phyloP scores from a whole-genome alignment of 148 eudicot species.

The Silene latifolia region DNA sequence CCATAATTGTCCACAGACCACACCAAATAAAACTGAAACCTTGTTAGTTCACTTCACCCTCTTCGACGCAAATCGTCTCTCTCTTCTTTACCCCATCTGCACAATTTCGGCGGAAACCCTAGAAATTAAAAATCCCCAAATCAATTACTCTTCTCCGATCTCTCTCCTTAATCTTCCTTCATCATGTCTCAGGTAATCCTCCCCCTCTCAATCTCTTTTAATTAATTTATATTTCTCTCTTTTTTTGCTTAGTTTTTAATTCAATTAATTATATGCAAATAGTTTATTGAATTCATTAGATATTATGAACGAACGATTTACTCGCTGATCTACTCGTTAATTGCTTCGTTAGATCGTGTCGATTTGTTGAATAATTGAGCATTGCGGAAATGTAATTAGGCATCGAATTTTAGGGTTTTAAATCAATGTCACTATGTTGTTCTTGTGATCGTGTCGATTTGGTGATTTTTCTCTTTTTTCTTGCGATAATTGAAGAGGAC shows the following conservation, averaged over 20 bases:
- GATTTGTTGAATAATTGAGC: slow-evolving; percentile 9
- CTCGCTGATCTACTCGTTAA: slow-evolving; percentile 11
- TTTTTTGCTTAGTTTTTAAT: background rate
- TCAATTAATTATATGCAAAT: background rate
- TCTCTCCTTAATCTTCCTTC: background rate
- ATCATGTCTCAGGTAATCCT: slow-evolving; percentile 50
- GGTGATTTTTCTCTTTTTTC: too few species aligned
- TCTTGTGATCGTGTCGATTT: too few species aligned
- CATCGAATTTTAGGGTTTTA: background rate
- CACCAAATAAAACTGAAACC: background rate
- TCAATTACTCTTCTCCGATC: background rate
- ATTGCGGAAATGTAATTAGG: background rate
- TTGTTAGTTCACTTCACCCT: background rate
- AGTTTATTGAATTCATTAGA: background rate
- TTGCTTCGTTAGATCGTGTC: background rate
- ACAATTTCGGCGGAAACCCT: slow-evolving; percentile 26
- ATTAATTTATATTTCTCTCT: background rate
- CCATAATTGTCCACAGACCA: background rate
- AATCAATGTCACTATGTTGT: background rate
- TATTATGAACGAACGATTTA: background rate
- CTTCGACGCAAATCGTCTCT: background rate
- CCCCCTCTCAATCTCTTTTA: background rate
- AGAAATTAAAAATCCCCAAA: slow-evolving; percentile 8
- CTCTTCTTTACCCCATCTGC: background rate
- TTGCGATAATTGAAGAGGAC: too few species aligned